phyloP scores from a whole-genome alignment of 2,329 filamentous ascomycete genomes.

The Cytospora leucostoma region DNA sequence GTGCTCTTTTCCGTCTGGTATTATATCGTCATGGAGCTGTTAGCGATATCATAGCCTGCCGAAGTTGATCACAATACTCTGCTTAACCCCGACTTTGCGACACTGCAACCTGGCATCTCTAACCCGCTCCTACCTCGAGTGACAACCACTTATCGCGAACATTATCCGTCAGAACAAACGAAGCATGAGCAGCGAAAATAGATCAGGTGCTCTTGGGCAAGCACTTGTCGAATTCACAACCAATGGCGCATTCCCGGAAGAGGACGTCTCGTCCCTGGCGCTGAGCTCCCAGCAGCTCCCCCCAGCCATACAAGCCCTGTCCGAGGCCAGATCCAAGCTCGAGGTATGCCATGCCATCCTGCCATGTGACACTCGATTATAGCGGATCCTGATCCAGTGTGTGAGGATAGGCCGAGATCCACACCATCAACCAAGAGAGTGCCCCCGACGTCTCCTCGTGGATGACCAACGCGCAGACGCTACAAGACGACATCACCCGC shows the following conservation, averaged over 20 bases:
- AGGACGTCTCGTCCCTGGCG: slow-evolving; percentile 43
- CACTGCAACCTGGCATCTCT: slow-evolving; percentile 18
- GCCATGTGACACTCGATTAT: not conserved
- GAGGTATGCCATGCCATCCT: slow-evolving; percentile 44
- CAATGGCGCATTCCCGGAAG: slow-evolving; percentile 49
- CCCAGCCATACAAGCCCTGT: slow-evolving; percentile 44
- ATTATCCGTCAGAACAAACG: not conserved
- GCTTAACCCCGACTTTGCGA: not conserved
- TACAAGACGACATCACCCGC: slow-evolving; percentile 82
- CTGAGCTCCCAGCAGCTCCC: slow-evolving; percentile 41
- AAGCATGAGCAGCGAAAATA: slow-evolving; percentile 12
- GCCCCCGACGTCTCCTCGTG: slow-evolving; percentile 81
- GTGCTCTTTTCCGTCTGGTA: not conserved
- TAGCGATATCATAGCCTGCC: not conserved
- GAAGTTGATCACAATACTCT: not conserved
- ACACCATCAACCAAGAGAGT: slow-evolving; percentile 72
- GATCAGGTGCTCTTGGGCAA: slow-evolving; percentile 46
- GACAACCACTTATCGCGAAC: not conserved
- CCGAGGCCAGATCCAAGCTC: slow-evolving; percentile 45
- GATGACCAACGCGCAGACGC: slow-evolving; percentile 79
- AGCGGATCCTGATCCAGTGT: not conserved
- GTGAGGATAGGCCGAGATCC: slow-evolving; percentile 64
- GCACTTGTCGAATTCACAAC: slow-evolving; percentile 66
- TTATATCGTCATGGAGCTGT: not conserved
- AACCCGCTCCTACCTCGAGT: not conserved